These are phyloP conservation scores for Rhodotorula babjevae DNA, from an alignment of 768 basidiomycete species.

Conservation along the genomic window DNA sequence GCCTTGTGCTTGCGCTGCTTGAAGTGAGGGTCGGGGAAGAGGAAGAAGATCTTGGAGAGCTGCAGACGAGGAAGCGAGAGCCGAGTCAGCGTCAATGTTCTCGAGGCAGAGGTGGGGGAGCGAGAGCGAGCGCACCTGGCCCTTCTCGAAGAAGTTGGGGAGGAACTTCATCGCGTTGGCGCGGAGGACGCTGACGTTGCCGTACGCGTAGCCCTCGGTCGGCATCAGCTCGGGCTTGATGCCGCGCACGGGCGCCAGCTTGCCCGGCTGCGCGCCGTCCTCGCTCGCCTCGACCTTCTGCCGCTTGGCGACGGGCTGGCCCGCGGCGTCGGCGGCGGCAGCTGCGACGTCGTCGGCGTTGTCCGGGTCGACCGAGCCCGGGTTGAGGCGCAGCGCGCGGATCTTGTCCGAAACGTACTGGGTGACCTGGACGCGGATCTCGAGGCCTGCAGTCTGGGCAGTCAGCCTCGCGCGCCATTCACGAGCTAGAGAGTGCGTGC, in stretches of 20 bases:
- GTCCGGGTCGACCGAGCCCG: constrained; percentile 37
- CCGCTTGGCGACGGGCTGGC: constrained; percentile 9
- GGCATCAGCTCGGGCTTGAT: constrained; percentile 37
- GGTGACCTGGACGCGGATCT: constrained; percentile 93
- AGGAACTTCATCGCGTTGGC: constrained; percentile 99
- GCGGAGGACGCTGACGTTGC: constrained; percentile 84
- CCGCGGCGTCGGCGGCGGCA: constrained; percentile 46
- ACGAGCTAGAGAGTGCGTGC: not conserved
- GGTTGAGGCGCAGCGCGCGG: constrained; percentile 69
- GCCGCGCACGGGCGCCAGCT: constrained; percentile 15
- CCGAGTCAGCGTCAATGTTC: not conserved
- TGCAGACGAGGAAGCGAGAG: constrained; percentile 14
- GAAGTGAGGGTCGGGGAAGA: constrained; percentile 99
- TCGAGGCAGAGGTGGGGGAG: not conserved
- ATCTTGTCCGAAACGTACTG: constrained; percentile 95
- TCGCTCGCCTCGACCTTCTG: constrained; percentile 9
- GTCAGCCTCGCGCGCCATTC: not conserved
- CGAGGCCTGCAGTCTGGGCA: constrained; percentile 63
- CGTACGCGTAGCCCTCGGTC: constrained; percentile 58
- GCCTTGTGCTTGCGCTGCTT: constrained; percentile 98
- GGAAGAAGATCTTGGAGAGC: constrained; percentile 87
- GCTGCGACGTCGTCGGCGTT: constrained; percentile 29
- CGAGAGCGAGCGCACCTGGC: constrained; percentile 54
- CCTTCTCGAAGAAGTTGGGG: constrained; percentile 88
- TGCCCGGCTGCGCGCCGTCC: not conserved